Conservation (phyloP, 2,329 filamentous ascomycete species). For the Aspergillus transmontanensis region DNA sequence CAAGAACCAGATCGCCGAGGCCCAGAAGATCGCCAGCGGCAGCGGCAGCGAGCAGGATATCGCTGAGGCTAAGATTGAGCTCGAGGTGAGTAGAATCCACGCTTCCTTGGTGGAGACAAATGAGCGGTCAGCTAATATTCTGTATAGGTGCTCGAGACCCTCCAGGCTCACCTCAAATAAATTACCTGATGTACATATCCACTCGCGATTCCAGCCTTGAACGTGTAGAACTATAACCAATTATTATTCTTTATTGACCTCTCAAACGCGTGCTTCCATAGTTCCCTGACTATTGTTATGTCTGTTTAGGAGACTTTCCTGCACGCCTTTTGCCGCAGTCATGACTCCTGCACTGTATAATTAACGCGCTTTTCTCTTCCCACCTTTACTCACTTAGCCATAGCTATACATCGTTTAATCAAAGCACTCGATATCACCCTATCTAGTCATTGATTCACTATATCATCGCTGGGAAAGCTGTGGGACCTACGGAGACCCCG, state of each 20-base stretch:
- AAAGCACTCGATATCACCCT: neutral
- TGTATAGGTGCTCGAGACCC: constrained; percentile 50
- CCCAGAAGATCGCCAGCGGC: constrained; percentile 90
- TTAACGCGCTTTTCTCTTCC: neutral
- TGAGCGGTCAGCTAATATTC: constrained; percentile 10
- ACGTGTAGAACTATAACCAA: constrained; percentile 44
- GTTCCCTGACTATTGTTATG: neutral
- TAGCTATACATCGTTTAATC: too few species aligned
- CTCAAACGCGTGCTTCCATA: neutral
- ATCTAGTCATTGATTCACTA: neutral
- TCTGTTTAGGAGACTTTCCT: neutral
- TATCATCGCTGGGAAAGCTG: too few species aligned
- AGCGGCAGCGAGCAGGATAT: constrained; percentile 94
- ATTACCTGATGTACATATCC: constrained; percentile 44
- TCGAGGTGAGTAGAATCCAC: constrained; percentile 70
- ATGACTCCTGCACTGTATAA: neutral
- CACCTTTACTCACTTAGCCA: neutral
- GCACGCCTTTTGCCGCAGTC: neutral
- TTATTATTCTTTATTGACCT: constrained; percentile 12
- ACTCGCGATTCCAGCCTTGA: constrained; percentile 33
- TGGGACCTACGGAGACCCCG: too few species aligned
- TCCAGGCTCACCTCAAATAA: constrained; percentile 54
- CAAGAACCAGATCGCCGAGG: constrained; percentile 86
- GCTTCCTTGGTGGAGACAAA: neutral
- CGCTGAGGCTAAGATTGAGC: constrained; percentile 97